phyloP scores from a whole-genome alignment of 805 yeast genomes.

The Zygosaccharomyces lentus region DNA sequence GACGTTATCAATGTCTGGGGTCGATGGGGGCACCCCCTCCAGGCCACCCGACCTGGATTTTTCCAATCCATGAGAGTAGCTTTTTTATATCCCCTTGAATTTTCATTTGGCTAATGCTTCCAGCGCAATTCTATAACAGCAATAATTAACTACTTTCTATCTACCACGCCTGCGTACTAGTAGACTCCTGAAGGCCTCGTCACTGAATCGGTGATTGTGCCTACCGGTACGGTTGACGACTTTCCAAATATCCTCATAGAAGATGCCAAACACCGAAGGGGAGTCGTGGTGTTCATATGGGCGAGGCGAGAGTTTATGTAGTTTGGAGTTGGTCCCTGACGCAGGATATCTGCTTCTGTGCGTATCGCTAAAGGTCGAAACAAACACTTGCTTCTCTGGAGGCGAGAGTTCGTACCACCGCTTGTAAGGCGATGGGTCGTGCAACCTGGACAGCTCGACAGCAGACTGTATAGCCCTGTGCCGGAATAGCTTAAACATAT shows the following conservation, averaged over 20 bases:
- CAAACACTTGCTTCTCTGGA: constrained; percentile 26
- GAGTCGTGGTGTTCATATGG: constrained; percentile 26
- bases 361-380: constrained; percentile 24
- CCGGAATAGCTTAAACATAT: constrained; percentile 1
- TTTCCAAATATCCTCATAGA: constrained; percentile 31
- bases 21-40: no score
- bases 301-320: constrained; percentile 23
- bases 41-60: no score
- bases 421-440: constrained; percentile 15
- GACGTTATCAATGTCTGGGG: no score
- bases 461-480: not conserved
- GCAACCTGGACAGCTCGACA: not conserved
- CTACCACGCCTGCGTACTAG: constrained; percentile 6
- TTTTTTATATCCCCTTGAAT: no score
- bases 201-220: constrained; percentile 9
- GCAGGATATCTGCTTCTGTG: constrained; percentile 30
- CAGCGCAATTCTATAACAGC: not conserved
- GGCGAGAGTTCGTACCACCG: constrained; percentile 27
- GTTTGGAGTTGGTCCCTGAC: constrained; percentile 30
- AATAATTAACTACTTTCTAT: not conserved
- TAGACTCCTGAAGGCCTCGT: constrained; percentile 1
- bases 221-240: constrained; percentile 8
- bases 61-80: no score
- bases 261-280: constrained; percentile 33
- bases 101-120: not conserved